Evolutionary conservation across 2,329 filamentous ascomycete genomes (phyloP), one percentile per base, ranked within the genome.

Genomic region (Fusarium mexicanum): DNA sequence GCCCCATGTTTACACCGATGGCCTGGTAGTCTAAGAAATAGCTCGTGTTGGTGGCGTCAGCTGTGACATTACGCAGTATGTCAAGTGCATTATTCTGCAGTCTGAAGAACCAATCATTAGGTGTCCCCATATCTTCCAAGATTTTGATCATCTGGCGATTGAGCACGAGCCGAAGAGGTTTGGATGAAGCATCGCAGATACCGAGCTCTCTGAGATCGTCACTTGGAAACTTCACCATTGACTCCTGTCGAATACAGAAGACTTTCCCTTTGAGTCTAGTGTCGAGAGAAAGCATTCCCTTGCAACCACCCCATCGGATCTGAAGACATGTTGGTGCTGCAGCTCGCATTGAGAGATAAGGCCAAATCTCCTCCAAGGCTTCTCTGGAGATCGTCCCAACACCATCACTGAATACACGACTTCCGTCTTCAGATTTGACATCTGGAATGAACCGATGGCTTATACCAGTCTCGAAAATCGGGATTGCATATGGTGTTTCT

Each of bases 71-170:
- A 7, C 90, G 87, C 9, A 97, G 84, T 18, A 87, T 84, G 1
- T 86, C 73, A 8, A 96, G 82, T 35, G 91, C 91, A n/a, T 84
- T 83, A 2, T 85, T 83, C 80, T 96, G 94, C 3, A 94, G 82
- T 0, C 85, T 77, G 17, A 92, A 78, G 73, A 97, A 96, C 79
- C 89, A 92, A 0, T 81, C 64, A 3, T 83, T 78, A 0, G 85
- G 79, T 0, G 93, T 90, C 0, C 88, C 87, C 80, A 96, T 90
- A 73, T 97, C 94, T 78, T 97, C 94, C 2, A 97, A 81, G 10
- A 97, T 94, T 79, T 97, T 97, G 83, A 97, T 94, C 69, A 95
- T 86, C 73, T 94, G 93, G 2, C 92, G 90, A 77, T 97, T 97
- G 3, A 97, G 86, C 24, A 91, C 89, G 74, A 95, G 86, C 0